Evolutionary conservation across 768 basidiomycete species (phyloP).

Genomic region (Sarcodon sp.): DNA sequence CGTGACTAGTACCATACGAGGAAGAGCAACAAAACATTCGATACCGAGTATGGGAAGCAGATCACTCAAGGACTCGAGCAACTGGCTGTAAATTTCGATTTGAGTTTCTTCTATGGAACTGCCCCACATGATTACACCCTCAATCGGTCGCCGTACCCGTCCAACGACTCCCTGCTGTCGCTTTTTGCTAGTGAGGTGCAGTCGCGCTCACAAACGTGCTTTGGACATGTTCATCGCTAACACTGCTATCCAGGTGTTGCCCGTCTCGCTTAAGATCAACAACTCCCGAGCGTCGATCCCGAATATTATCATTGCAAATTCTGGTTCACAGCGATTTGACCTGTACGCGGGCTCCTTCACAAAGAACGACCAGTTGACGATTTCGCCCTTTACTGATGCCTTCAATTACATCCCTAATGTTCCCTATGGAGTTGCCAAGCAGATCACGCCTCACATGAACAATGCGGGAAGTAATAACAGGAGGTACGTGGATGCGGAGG

Average conservation of each 20-base stretch:
- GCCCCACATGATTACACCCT: constrained; percentile 71
- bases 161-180: constrained; percentile 44
- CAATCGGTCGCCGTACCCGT: constrained; percentile 52
- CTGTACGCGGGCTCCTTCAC: constrained; percentile 61
- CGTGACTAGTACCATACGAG: constrained; percentile 50
- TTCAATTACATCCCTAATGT: constrained; percentile 54
- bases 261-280: constrained; percentile 44
- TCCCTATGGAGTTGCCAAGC: constrained; percentile 31
- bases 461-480: constrained; percentile 23
- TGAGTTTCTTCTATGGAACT: constrained; percentile 51
- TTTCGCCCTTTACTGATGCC: constrained; percentile 52
- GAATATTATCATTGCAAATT: constrained; percentile 52
- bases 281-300: constrained; percentile 49
- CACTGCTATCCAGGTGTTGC: constrained; percentile 26
- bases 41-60: constrained; percentile 36
- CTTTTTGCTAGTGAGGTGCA: constrained; percentile 37
- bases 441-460: constrained; percentile 43
- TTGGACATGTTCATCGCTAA: constrained; percentile 5
- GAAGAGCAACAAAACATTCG: constrained; percentile 37
- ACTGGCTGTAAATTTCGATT: constrained; percentile 45
- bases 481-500: constrained; percentile 18
- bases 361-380: constrained; percentile 70
- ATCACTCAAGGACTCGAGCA: constrained; percentile 44
- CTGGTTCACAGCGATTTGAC: constrained; percentile 54
- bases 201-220: not conserved